These are phyloP conservation scores for Jatropha curcas DNA, from an alignment of 345 rosid genomes.

Conservation along the genomic window DNA sequence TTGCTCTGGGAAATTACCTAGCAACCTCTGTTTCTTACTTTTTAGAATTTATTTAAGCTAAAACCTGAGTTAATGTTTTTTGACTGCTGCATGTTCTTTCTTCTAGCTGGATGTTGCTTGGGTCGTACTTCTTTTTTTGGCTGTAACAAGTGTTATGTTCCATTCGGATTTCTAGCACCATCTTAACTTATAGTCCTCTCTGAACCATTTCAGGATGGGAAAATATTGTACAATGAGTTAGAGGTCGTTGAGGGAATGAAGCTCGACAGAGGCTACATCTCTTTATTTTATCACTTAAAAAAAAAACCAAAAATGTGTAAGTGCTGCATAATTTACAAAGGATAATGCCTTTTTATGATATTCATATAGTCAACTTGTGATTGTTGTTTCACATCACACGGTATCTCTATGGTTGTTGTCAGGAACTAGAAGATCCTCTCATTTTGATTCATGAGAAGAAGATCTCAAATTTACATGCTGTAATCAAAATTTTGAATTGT, in stretches of 20 bases:
- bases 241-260: slow-evolving; percentile 99
- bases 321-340: slow-evolving; percentile 8
- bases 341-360: neutral
- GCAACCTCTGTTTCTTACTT: neutral
- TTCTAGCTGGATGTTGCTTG: neutral
- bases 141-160: neutral
- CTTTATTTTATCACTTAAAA: slow-evolving; percentile 88
- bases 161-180: slow-evolving; percentile 8
- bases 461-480: slow-evolving; percentile 69
- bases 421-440: slow-evolving; percentile 96
- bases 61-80: neutral
- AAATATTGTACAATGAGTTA: slow-evolving; percentile 77
- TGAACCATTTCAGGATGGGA: slow-evolving; percentile 64
- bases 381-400: neutral
- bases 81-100: neutral
- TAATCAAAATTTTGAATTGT: slow-evolving; percentile 81
- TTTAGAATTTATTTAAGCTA: neutral
- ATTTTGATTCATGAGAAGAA: slow-evolving; percentile 92
- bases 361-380: neutral
- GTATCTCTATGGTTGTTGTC: neutral
- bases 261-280: slow-evolving; percentile 91
- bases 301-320: slow-evolving; percentile 93
- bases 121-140: neutral
- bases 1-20: neutral
- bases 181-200: slow-evolving; percentile 6